phyloP scores from a whole-genome alignment of 495 filamentous ascomycete species.

The Penicillium coffeae region DNA sequence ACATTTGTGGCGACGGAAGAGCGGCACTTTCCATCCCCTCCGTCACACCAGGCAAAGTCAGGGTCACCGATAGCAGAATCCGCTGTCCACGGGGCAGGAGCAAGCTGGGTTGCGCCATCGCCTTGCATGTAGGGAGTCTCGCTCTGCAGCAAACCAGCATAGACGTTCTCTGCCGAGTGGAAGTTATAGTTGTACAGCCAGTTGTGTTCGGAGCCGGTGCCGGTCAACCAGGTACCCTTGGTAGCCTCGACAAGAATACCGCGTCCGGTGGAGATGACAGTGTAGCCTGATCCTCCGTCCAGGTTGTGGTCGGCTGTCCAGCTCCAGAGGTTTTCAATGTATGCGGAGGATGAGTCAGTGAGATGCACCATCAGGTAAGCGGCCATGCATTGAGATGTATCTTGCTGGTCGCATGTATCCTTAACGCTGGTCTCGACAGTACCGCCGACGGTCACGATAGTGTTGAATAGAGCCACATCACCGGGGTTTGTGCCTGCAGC shows the following conservation, averaged over 20 bases:
- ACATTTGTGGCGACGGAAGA: slow-evolving; percentile 41
- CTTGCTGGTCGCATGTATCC: slow-evolving; percentile 36
- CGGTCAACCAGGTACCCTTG: slow-evolving; percentile 39
- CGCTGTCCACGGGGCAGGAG: slow-evolving; percentile 43
- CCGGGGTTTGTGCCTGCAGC: slow-evolving; percentile 47
- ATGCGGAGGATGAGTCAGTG: slow-evolving; percentile 42
- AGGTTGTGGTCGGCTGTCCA: slow-evolving; percentile 56
- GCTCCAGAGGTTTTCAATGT: slow-evolving; percentile 57
- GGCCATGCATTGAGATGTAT: slow-evolving; percentile 26
- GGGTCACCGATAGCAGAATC: slow-evolving; percentile 38
- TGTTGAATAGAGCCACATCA: slow-evolving; percentile 56
- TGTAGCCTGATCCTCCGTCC: slow-evolving; percentile 28
- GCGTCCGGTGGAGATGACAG: slow-evolving; percentile 48
- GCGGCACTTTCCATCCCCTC: slow-evolving; percentile 33
- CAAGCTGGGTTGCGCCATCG: slow-evolving; percentile 22
- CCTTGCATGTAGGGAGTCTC: slow-evolving; percentile 51
- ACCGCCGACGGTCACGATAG: slow-evolving; percentile 52
- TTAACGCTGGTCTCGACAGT: slow-evolving; percentile 33
- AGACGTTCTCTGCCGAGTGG: slow-evolving; percentile 43
- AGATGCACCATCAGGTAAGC: slow-evolving; percentile 51
- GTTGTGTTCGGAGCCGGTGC: slow-evolving; percentile 44
- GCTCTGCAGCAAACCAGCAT: slow-evolving; percentile 41
- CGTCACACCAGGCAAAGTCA: slow-evolving; percentile 30
- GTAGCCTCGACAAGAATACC: slow-evolving; percentile 48
- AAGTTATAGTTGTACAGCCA: slow-evolving; percentile 52